phyloP scores from a whole-genome alignment of 2,329 filamentous ascomycete species.

The Colletotrichum tabaci region DNA sequence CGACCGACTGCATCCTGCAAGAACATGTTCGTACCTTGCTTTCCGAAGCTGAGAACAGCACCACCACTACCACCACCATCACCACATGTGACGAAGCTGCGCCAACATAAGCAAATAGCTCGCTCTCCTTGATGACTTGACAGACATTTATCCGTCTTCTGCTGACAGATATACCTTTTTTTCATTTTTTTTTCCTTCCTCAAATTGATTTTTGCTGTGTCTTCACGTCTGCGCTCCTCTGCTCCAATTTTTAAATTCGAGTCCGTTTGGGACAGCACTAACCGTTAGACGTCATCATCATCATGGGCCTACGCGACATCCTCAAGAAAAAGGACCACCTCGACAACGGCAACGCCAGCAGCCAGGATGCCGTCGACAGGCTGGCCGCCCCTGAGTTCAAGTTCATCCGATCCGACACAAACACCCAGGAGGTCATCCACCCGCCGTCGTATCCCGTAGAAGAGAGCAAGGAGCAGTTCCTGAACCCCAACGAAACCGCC shows the following conservation, averaged over 20 bases:
- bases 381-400: slow-evolving; percentile 76
- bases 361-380: slow-evolving; percentile 51
- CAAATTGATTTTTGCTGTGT: no score
- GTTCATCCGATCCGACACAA: slow-evolving; percentile 88
- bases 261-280: slow-evolving; percentile 15
- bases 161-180: not conserved
- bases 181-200: not conserved
- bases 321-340: slow-evolving; percentile 68
- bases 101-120: slow-evolving; percentile 21
- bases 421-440: slow-evolving; percentile 82
- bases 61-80: not conserved
- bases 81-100: slow-evolving; percentile 21
- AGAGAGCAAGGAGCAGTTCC: slow-evolving; percentile 46
- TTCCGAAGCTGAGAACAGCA: slow-evolving; percentile 37
- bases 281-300: slow-evolving; percentile 48
- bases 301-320: slow-evolving; percentile 68
- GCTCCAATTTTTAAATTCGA: not conserved
- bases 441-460: slow-evolving; percentile 66
- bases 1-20: not conserved
- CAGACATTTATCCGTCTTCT: slow-evolving; percentile 3
- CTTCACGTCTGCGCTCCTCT: not conserved
- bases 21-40: not conserved
- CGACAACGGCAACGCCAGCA: slow-evolving; percentile 52
- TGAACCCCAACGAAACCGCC: slow-evolving; percentile 45
- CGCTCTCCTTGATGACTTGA: slow-evolving; percentile 20